These are phyloP conservation scores for Boletus hoseneyae DNA, from an alignment of 1,284 basidiomycete species.

Conservation along the genomic window DNA sequence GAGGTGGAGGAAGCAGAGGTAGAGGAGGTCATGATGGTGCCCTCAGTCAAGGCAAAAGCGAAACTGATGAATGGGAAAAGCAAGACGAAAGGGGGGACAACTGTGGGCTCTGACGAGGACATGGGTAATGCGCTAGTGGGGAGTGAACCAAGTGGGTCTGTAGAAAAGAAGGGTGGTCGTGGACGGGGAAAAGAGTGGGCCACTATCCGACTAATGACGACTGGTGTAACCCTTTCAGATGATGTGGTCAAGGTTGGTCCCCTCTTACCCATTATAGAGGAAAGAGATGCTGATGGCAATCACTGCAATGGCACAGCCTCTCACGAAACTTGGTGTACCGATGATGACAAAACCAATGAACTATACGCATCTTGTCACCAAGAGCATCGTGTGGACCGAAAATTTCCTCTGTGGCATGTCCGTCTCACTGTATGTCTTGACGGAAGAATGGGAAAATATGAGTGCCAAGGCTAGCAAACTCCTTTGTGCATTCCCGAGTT, in stretches of 20 bases:
- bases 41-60: conserved; percentile 33
- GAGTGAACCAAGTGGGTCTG: conserved; percentile 5
- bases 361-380: conserved; percentile 74
- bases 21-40: conserved; percentile 22
- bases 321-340: conserved; percentile 62
- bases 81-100: conserved; percentile 19
- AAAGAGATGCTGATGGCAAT: conserved; percentile 1
- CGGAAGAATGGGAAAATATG: conserved; percentile 62
- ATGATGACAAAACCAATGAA: conserved; percentile 57
- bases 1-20: conserved; percentile 31
- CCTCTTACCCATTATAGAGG: background rate
- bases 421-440: conserved; percentile 56
- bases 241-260: conserved; percentile 50
- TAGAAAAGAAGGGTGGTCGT: conserved; percentile 12
- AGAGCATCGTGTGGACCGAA: conserved; percentile 70
- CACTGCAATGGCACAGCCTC: conserved; percentile 37
- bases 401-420: conserved; percentile 79
- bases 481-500: conserved; percentile 49
- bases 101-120: conserved; percentile 11
- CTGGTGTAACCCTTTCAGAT: conserved; percentile 52
- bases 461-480: conserved; percentile 55
- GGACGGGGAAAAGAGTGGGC: conserved; percentile 7
- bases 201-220: conserved; percentile 53
- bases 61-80: conserved; percentile 27
- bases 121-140: conserved; percentile 11